phyloP scores from a whole-genome alignment of 441 rosid species.

The Erysimum pusillum region DNA sequence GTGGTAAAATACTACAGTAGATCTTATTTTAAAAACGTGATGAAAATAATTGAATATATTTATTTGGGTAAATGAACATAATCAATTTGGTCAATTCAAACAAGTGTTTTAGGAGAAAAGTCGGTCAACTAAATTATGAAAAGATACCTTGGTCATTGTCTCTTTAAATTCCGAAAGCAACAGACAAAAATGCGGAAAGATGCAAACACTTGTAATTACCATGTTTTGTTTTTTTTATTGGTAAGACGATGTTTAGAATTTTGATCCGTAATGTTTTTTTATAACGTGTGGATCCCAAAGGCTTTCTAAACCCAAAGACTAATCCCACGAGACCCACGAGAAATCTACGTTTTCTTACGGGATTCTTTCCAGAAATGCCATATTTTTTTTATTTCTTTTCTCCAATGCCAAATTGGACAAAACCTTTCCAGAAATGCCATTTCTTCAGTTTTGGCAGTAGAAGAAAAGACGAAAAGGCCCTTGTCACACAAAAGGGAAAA shows the following conservation, averaged over 20 bases:
- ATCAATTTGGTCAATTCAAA: slow-evolving; percentile 22
- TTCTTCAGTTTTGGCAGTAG: too few relatives aligned
- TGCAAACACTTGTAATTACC: slow-evolving; percentile 40
- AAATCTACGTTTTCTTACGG: too few relatives aligned
- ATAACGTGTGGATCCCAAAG: too few relatives aligned
- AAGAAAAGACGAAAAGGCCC: too few relatives aligned
- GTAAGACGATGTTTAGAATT: background rate
- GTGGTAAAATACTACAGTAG: background rate
- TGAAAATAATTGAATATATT: background rate
- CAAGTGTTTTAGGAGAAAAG: slow-evolving; percentile 35
- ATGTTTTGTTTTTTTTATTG: slow-evolving; percentile 23
- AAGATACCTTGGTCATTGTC: slow-evolving; percentile 41
- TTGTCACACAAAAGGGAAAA: too few relatives aligned
- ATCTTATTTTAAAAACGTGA: background rate
- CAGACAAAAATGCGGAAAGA: slow-evolving; percentile 46
- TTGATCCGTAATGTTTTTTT: slow-evolving; percentile 25
- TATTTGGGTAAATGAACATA: background rate
- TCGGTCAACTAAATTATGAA: slow-evolving; percentile 43
- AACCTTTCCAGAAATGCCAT: too few relatives aligned
- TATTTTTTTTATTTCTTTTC: too few relatives aligned
- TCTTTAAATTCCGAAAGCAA: slow-evolving; percentile 37
- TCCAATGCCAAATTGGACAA: too few relatives aligned
- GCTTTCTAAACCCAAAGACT: too few relatives aligned
- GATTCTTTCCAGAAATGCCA: too few relatives aligned
- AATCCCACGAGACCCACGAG: too few relatives aligned